A percentile compares a stretch with the other conserved stretches of the same genome.
phyloP scores from a whole-genome alignment of 306 rosid species.

The Purshia tridentata region DNA sequence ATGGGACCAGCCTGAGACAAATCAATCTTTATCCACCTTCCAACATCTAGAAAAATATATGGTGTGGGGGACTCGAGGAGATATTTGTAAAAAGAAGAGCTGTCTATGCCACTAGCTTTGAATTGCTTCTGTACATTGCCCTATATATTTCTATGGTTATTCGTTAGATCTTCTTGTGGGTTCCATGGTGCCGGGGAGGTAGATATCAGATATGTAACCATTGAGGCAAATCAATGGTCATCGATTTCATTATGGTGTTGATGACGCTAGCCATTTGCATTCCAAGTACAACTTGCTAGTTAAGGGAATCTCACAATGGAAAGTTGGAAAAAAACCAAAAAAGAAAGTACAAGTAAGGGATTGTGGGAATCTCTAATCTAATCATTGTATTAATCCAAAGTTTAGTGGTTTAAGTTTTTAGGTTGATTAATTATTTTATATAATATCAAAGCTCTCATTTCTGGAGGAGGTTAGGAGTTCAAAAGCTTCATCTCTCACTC shows the following conservation, averaged over 20 bases:
- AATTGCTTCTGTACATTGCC: neutral
- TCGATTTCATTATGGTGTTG: neutral
- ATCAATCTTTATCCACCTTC: slow-evolving; percentile 26
- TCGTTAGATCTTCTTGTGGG: slow-evolving; percentile 16
- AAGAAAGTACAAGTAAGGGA: too few relatives aligned
- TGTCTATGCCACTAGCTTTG: slow-evolving; percentile 16
- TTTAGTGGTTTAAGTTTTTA: too few relatives aligned
- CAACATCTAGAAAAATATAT: slow-evolving; percentile 28
- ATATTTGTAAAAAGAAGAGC: slow-evolving; percentile 11
- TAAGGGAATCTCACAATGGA: slow-evolving; percentile 5
- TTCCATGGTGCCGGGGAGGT: neutral
- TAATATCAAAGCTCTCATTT: too few relatives aligned
- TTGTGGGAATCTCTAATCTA: too few relatives aligned
- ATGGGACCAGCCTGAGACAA: slow-evolving; percentile 20
- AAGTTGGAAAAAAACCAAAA: neutral
- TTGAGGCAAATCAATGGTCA: neutral
- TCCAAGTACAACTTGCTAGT: neutral
- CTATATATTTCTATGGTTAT: neutral
- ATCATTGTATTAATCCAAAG: too few relatives aligned
- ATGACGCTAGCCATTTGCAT: neutral
- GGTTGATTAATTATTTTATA: too few relatives aligned
- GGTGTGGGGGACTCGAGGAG: slow-evolving; percentile 9
- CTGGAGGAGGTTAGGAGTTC: too few relatives aligned
- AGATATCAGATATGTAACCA: neutral
- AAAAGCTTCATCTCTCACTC: too few relatives aligned